Base-by-base conservation (phyloP, 148 eudicot species). In the Polygonum aviculare region DNA sequence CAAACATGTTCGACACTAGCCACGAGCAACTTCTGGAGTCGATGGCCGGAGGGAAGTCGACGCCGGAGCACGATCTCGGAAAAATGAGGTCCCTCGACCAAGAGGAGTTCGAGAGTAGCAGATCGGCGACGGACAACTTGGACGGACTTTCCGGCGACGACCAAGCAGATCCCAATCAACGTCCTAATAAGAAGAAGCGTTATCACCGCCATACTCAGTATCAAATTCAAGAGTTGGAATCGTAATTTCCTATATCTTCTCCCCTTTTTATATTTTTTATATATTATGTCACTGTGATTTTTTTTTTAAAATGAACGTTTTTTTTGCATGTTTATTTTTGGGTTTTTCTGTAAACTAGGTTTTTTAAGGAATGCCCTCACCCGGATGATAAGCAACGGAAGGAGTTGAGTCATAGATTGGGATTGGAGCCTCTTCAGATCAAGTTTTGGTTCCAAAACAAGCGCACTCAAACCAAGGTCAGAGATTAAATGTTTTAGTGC, bases 361-460 rank as follows among this genome's bases (percentile, higher is more conserved):
- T 89, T 78, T 96, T 96, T 80, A 96, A 93, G 73, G 98, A 93
- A 75, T 96, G 98, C 80, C 99, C 99, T 73, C 99, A 96, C 65
- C 99, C 99, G 0, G 99, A 96, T 81, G 99, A 96, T 79, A 96
- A 96, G 80, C 99, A 96, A 86, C 87, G 99, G 87, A 96, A 96
- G 78, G 99, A 96, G 80, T 84, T 96, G 76, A 96, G 98, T 39
- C 88, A 94, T 63, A 77, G 95, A 77, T 81, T 96, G 79, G 74
- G 73, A 41, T 79, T 96, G 74, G 99, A 90, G 80, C 98, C 99
- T 73, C 80, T 96, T 83, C 99, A 96, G 86, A 87, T 96, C 41
- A 96, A 96, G 80, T 96, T 96, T 84, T 96, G 99, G 99, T 96
- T 96, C 78, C 99, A 96, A 79, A 96, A 96, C 81, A 96, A 96